phyloP scores from a whole-genome alignment of 2,329 filamentous ascomycete species.

The Penicillium janthinellum region DNA sequence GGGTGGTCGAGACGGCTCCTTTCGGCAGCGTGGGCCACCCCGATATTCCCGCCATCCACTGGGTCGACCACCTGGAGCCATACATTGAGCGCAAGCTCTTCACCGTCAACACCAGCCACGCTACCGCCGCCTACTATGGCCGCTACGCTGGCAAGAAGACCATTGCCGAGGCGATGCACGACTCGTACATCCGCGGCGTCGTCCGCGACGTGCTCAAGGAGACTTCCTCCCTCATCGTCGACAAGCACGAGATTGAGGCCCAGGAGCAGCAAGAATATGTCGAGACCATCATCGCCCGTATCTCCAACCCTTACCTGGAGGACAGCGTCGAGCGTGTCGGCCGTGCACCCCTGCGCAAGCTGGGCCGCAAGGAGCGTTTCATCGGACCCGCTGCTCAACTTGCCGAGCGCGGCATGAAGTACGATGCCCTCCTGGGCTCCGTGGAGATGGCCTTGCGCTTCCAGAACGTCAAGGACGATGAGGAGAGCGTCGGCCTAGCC shows the following conservation, averaged over 20 bases:
- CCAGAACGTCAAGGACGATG: constrained; percentile 89
- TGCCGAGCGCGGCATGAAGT: constrained; percentile 74
- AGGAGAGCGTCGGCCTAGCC: constrained; percentile 83
- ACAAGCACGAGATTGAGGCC: constrained; percentile 77
- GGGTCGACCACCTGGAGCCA: constrained; percentile 85
- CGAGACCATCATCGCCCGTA: constrained; percentile 86
- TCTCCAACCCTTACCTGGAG: constrained; percentile 89
- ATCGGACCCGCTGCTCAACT: constrained; percentile 88
- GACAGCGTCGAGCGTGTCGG: constrained; percentile 94
- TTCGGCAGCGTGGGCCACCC: constrained; percentile 73
- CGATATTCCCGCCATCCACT: constrained; percentile 83
- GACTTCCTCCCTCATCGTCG: constrained; percentile 81
- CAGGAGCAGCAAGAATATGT: constrained; percentile 84
- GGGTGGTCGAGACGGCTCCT: constrained; percentile 88
- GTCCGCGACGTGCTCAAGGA: constrained; percentile 80
- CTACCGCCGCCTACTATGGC: constrained; percentile 93
- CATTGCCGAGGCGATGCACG: constrained; percentile 84
- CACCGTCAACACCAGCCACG: constrained; percentile 98
- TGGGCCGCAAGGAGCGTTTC: constrained; percentile 93
- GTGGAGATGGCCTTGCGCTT: constrained; percentile 93
- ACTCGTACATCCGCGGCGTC: constrained; percentile 75
- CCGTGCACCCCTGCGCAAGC: constrained; percentile 89
- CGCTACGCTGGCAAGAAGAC: constrained; percentile 83
- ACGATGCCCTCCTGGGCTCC: constrained; percentile 73
- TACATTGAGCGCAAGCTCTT: constrained; percentile 99